Base-by-base conservation (phyloP, 805 yeast genomes). In the Wickerhamiella alocasiicola region DNA sequence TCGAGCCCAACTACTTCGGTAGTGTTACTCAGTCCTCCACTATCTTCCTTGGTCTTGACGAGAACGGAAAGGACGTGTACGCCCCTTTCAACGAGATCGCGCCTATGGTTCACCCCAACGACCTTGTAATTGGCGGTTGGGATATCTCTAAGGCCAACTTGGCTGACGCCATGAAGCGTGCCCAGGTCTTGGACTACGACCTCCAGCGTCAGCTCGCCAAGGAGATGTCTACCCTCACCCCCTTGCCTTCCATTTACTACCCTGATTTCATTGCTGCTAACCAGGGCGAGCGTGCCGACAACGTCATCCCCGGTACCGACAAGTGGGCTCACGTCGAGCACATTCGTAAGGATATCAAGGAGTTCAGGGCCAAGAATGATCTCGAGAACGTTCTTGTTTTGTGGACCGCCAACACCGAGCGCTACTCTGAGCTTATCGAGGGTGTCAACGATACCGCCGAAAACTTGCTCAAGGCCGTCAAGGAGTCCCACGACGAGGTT, bases 371-470 rank as follows among this genome's bases (percentile, higher is more conserved):
- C 29, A 61, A 66, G 46, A 82, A 88, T 57, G 60, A 64, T 28
- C 74, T 87, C 55, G 96, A 87, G 62, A 81, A 79, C 59, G 93
- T 88, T 42, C 75, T 87, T 56, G 81, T 88, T 35, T 69, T 87
- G 56, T 87, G 97, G 97, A 85, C 95, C 33, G 97, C 97, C 43
- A 88, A 87, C 66, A 87, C 97, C 42, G 97, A 87, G 67, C 77
- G 96, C 59, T 85, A 80, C 60, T 74, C 93, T 32, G 87, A 81
- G 30, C 56, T 88, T 31, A 63, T 76, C 32, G 66, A 68, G 4
- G 91, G 93, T 45, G 83, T 88, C 49, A 85, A 87, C 57, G 96
- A 87, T 61, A 81, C 88, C 20, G 76, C 84, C 39, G 94, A 81
- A 29, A 81, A 81, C 63, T 66, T 87, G 56, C 50, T 87, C 50